Evolutionary conservation across 163 green algal species (phyloP).

Genomic region (Prototheca cutis): DNA sequence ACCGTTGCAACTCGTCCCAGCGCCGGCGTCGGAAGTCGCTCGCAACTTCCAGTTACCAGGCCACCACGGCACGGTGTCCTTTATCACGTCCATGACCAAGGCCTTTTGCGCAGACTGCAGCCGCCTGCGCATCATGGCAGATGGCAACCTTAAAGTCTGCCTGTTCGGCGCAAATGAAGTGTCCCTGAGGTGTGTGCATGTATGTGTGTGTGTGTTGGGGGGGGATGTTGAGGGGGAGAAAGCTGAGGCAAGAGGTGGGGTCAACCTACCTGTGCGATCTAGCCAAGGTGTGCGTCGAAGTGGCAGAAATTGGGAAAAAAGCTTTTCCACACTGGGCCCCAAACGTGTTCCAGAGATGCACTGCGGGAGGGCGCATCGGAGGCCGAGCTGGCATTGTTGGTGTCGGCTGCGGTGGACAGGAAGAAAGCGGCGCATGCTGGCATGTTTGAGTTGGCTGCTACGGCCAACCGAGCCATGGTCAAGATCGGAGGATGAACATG

Average conservation of each 20-base stretch:
- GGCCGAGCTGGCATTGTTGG: conserved; percentile 68
- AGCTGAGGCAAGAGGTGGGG: too few relatives aligned
- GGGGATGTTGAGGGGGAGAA: background rate
- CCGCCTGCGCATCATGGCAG: conserved; percentile 86
- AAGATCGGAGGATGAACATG: conserved; percentile 89
- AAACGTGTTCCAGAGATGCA: conserved; percentile 49
- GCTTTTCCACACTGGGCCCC: too few relatives aligned
- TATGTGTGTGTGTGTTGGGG: background rate
- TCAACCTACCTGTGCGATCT: too few relatives aligned
- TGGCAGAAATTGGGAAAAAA: too few relatives aligned
- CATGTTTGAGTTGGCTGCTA: conserved; percentile 80
- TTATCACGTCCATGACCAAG: conserved; percentile 95
- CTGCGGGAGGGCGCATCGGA: conserved; percentile 74
- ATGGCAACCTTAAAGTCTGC: conserved; percentile 98
- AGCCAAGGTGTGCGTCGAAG: too few relatives aligned
- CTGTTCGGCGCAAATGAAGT: conserved; percentile 89
- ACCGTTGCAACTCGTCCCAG: conserved; percentile 32
- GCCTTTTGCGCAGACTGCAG: conserved; percentile 93
- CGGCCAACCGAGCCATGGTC: conserved; percentile 92
- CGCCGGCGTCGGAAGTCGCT: conserved; percentile 72
- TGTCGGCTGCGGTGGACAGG: conserved; percentile 71
- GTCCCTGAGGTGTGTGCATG: conserved; percentile 44
- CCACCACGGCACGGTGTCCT: conserved; percentile 79
- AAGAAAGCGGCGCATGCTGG: conserved; percentile 90
- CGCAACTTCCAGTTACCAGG: conserved; percentile 83